Evolutionary conservation across 2,329 filamentous ascomycete genomes (phyloP).

Genomic region (Fusarium denticulatum): DNA sequence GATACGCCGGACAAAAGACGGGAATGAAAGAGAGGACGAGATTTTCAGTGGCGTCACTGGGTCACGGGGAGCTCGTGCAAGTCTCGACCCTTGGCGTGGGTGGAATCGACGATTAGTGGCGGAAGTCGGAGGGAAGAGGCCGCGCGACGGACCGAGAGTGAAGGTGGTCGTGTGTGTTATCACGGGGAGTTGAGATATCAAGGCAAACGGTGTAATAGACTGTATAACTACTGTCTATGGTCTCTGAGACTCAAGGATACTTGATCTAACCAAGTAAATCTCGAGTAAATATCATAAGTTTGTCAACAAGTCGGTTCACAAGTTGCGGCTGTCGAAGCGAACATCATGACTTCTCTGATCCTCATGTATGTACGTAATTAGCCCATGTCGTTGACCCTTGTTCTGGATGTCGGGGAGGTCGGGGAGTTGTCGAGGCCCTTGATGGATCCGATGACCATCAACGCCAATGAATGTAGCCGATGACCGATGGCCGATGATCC

Average conservation of each 20-base stretch:
- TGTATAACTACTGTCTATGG: background rate
- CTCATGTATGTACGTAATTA: slow-evolving; percentile 24
- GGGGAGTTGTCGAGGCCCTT: slow-evolving; percentile 31
- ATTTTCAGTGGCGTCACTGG: slow-evolving; percentile 27
- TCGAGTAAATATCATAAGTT: background rate
- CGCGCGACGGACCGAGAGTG: slow-evolving; percentile 23
- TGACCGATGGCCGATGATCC: slow-evolving; percentile 29
- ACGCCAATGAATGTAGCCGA: slow-evolving; percentile 35
- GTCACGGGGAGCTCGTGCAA: slow-evolving; percentile 35
- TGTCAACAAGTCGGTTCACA: too few species aligned
- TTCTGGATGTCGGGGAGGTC: slow-evolving; percentile 35
- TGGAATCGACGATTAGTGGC: slow-evolving; percentile 12
- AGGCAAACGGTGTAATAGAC: background rate
- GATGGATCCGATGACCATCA: slow-evolving; percentile 9
- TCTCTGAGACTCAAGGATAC: fast-evolving
- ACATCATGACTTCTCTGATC: background rate
- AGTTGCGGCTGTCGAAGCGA: background rate
- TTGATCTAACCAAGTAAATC: fast-evolving
- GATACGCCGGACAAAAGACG: slow-evolving; percentile 17
- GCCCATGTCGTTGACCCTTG: background rate
- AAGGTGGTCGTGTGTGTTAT: background rate
- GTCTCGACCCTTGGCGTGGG: slow-evolving; percentile 5
- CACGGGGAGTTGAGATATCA: slow-evolving; percentile 8
- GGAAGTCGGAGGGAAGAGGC: slow-evolving; percentile 32
- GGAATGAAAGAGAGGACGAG: background rate